A percentile compares a stretch with the other conserved stretches of the same genome.
Evolutionary conservation across 1,139 yeast species (phyloP).

Genomic region (Hyphopichia fennica): DNA sequence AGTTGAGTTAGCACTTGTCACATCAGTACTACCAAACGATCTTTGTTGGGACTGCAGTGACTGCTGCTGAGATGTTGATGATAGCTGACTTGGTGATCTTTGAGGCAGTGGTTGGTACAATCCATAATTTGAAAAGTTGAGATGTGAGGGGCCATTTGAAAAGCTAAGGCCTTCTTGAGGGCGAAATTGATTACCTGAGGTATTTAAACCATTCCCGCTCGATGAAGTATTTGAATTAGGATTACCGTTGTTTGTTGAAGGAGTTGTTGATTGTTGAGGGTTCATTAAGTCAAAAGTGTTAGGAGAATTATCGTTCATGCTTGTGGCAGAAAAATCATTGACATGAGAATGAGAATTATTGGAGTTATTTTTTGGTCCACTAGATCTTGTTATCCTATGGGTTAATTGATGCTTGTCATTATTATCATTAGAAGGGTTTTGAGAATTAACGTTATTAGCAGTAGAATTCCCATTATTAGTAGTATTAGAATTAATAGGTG

Average conservation of each 20-base stretch:
- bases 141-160: conserved; percentile 14
- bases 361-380: background rate
- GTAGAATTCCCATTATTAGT: conserved; percentile 10
- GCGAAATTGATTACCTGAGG: conserved; percentile 27
- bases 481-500: background rate
- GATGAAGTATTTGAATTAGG: conserved; percentile 5
- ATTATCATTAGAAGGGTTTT: conserved; percentile 13
- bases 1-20: background rate
- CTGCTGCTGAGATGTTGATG: conserved; percentile 6
- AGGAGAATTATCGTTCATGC: conserved; percentile 5
- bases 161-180: conserved; percentile 32
- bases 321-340: conserved; percentile 7
- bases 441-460: conserved; percentile 12
- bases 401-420: conserved; percentile 8
- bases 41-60: conserved; percentile 5
- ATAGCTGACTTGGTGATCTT: conserved; percentile 9
- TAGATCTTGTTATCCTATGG: conserved; percentile 4
- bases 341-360: background rate
- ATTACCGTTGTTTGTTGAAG: background rate
- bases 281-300: conserved; percentile 25
- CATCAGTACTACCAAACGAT: background rate
- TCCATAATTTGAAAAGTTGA: conserved; percentile 14
- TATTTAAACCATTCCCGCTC: conserved; percentile 7
- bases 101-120: conserved; percentile 15
- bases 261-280: conserved; percentile 13